Base-by-base conservation (phyloP, 1,139 yeast species). In the Yamadazyma sp. region DNA sequence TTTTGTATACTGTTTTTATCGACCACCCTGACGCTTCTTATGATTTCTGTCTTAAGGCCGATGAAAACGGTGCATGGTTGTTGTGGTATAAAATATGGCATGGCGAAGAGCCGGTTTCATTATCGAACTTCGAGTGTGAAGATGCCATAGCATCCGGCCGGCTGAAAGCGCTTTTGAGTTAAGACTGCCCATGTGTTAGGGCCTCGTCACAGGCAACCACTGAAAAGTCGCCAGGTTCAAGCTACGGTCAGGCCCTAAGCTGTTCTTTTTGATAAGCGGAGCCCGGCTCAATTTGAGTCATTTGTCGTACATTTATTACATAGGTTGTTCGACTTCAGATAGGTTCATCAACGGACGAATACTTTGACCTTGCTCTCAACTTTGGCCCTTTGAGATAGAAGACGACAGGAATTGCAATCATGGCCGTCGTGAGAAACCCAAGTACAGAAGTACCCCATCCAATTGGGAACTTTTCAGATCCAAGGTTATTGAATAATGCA, bases 361-460 rank as follows among this genome's bases (percentile, higher is more conserved):
- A 75, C 33, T 76, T 79, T 39, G 83, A 79, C 50, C 68, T 70
- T 11, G 70, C 69, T 43, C 68, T 51, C 38, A 63, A 59, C 40
- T 53, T 54, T 3, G 64, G 61, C 17, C 68, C 68, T 31, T 59
- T 53, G 29, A 51, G 28, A 37, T 55, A 56, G 41, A 62, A 60
- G 25, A 77, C 55, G 48, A 80, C 76, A 1, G 94, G 92, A 40
- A 83, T 81, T 1, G 86, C 84, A 38, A 82, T 69, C 77, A 85
- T 69, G 0, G 63, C 73, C 7, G 78, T 44, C 0, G 82, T 69
- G 27, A 82, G 55, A 52, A 81, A 75, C 1, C 77, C 88, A 37
- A 83, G 56, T 2, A 82, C 44, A 24, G 75, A 67, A 3, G 78
- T 64, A 3, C 87, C 91, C 88, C 89, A 83, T 0, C 86, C 89